Base-by-base conservation (phyloP, 768 basidiomycete species). In the Hypsizygus marmoreus region DNA sequence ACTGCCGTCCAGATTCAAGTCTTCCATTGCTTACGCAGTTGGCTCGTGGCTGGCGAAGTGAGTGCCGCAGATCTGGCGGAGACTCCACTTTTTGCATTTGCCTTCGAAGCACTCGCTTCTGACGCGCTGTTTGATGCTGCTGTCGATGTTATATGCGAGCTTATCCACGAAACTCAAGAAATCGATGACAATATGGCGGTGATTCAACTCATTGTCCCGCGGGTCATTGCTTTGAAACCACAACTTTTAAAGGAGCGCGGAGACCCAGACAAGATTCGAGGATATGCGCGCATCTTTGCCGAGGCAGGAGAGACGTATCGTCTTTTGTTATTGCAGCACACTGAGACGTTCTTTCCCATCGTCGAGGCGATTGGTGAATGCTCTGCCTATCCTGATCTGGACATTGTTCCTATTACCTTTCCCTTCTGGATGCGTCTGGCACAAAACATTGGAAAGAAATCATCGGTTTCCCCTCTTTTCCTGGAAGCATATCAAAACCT, bases 131-230 rank as follows among this genome's bases (percentile, higher is more conserved):
- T 98, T 62, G 97, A 99, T 57, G 66, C 86, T 6, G 95, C 93
- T 1, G 91, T 95, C 29, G 89, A 97, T 49, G 86, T 91, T 26
- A 76, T 98, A 47, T 95, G 91, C 65, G 93, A 97, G 62, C 70
- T 97, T 57, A 92, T 98, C 43, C 97, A 98, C 66, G 97, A 99
- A 65, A 98, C 97, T 0, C 95, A 97, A 67, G 97, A 99, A 66
- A 79, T 97, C 23, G 88, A 95, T 49, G 95, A 97, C 23, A 94
- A 92, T 60, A 90, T 95, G 82, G 67, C 80, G 16, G 82, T 89
- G 53, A 94, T 98, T 56, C 79, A 97, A 59, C 73, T 85, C 49
- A 85, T 99, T 45, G 84, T 98, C 1, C 93, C 93, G 1, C 77
- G 82, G n/a, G 74, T 98, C 33, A 85, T 95, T 45, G 80, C 76